These are phyloP conservation scores for Chlorella sp. DNA, from an alignment of 139 green algal species.

Conservation along the genomic window DNA sequence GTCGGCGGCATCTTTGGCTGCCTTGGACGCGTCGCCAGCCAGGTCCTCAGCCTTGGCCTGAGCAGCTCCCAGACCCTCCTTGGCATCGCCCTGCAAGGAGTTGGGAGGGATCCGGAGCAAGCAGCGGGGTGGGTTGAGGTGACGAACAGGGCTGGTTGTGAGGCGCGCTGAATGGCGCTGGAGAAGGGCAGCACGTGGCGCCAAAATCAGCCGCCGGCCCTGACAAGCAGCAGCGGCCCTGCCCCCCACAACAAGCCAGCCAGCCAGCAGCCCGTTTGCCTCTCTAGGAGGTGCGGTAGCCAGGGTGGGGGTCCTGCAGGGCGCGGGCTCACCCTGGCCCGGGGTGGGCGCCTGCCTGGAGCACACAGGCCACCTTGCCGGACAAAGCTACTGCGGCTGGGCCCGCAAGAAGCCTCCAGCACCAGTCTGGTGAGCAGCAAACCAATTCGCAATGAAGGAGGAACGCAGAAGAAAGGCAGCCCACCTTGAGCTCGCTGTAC, in stretches of 20 bases:
- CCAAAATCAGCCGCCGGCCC: too few relatives aligned
- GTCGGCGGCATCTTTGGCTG: conserved; percentile 4
- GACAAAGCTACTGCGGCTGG: background rate
- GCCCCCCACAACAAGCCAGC: too few relatives aligned
- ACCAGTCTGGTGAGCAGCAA: too few relatives aligned
- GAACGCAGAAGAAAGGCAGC: background rate
- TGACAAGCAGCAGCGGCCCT: too few relatives aligned
- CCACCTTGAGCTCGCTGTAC: conserved; percentile 1
- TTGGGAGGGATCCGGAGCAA: background rate
- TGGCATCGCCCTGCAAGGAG: background rate
- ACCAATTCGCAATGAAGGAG: too few relatives aligned
- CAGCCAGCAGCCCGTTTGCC: too few relatives aligned
- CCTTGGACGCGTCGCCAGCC: background rate
- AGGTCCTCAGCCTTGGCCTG: conserved; percentile 12
- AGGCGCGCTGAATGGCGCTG: background rate
- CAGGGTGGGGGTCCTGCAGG: conserved; percentile 1
- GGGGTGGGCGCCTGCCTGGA: too few relatives aligned
- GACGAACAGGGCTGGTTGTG: too few relatives aligned
- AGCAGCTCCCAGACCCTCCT: background rate
- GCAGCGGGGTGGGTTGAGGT: background rate
- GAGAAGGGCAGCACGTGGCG: too few relatives aligned
- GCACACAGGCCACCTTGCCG: too few relatives aligned
- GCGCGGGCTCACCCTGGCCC: background rate
- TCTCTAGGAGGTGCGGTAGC: conserved; percentile 6
- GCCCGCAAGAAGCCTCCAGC: too few relatives aligned